Evolutionary conservation across 495 filamentous ascomycete genomes (phyloP), one percentile per base, ranked within the genome.

Genomic region (Hypoxylon cercidicola): DNA sequence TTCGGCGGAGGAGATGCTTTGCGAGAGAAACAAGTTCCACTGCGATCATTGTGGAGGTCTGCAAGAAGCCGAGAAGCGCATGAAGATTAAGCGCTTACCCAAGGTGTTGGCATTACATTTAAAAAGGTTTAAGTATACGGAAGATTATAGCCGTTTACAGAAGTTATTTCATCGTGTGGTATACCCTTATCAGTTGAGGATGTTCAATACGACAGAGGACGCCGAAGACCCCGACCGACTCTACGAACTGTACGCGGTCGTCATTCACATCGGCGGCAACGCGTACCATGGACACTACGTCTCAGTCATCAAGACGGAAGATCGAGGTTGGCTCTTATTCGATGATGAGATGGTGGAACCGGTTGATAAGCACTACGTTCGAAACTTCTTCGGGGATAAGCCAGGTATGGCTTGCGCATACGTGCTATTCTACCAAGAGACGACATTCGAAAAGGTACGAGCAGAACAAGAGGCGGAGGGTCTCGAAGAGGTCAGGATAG

Each of bases 321-420:
- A 98, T 72, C 86, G 91, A 18, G 95, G 95, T 21, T 99, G 95
- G 95, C 74, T 99, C 53, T 78, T 99, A 3, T 99, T 99, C 64
- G 95, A 99, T 67, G 95, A 99, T 74, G 95, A 99, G 79, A 90
- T 98, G 84, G 95, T 99, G 11, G 95, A 98, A 72, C 95, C 96
- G 0, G 95, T 99, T 5, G 93, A 97, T 71, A 97, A 97, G 73
- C 88, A 88, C 70, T 99, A 95, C 72, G 96, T 99, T n/a, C 85
- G 87, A 51, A 98, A 97, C 72, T 99, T 98, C 78, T 99, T 99
- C 71, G 95, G 95, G 21, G 95, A 97, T 70, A 89, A 90, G 62
- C 90, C 92, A 13, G 92, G 92, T 1, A 84, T 93, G 73, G 96
- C 95, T 16, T 97, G 93, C 76, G 95, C 95, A 18, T 99, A 99